These are phyloP conservation scores for Hortaea sp. DNA, from an alignment of 2,329 filamentous ascomycete genomes.

Conservation along the genomic window DNA sequence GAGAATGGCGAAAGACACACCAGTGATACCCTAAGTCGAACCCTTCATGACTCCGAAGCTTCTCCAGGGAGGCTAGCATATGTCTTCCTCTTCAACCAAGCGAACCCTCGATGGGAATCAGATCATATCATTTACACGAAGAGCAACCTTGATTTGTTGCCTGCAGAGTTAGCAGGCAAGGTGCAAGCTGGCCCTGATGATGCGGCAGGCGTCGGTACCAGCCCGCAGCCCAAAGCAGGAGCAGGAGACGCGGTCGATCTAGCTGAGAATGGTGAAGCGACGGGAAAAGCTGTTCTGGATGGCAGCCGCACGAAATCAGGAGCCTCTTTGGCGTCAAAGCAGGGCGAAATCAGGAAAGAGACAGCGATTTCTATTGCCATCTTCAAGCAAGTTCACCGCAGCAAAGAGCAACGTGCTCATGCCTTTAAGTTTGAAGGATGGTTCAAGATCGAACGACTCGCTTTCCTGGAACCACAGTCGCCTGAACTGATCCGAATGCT, in stretches of 20 bases:
- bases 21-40: not conserved
- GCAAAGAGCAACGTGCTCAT: not conserved
- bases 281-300: not conserved
- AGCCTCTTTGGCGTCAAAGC: not conserved
- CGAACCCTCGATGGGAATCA: constrained; percentile 19
- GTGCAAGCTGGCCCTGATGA: too few relatives aligned
- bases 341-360: not conserved
- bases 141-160: constrained; percentile 19
- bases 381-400: constrained; percentile 13
- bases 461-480: constrained; percentile 15
- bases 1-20: not conserved
- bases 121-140: constrained; percentile 23
- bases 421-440: constrained; percentile 17
- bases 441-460: constrained; percentile 13
- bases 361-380: constrained; percentile 11
- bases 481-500: constrained; percentile 18
- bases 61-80: constrained; percentile 12
- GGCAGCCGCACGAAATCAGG: not conserved
- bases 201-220: not conserved
- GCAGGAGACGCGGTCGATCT: not conserved
- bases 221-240: not conserved
- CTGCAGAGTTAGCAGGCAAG: not conserved
- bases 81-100: constrained; percentile 16
- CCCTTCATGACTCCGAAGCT: constrained; percentile 14
- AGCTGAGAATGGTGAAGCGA: not conserved